A percentile compares a stretch with the other conserved stretches of the same genome.
Conservation (phyloP, 305 asterid species). For the Fraxinus velutina region DNA sequence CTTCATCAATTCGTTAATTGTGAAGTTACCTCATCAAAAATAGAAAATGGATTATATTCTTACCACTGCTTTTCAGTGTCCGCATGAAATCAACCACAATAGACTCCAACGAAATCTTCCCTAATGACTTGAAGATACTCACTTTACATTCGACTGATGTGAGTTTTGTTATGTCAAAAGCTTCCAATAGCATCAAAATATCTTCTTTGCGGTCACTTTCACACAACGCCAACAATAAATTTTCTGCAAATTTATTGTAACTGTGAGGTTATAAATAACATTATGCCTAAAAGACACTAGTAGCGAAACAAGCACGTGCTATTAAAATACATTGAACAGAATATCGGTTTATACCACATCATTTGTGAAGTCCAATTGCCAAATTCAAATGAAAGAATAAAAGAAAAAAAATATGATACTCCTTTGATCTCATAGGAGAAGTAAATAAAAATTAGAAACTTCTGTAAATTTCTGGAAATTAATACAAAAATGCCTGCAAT, state of each 20-base stretch:
- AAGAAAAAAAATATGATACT: not conserved
- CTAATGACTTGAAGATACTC: conserved; percentile 62
- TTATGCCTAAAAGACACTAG: not conserved
- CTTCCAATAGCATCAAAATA: conserved; percentile 50
- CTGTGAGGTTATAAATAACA: conserved; percentile 23
- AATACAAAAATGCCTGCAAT: not conserved
- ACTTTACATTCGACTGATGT: conserved; percentile 39
- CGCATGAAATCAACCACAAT: conserved; percentile 49
- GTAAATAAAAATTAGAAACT: not conserved
- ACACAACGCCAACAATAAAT: conserved; percentile 60
- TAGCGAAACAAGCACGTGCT: not conserved
- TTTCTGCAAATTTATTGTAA: conserved; percentile 53
- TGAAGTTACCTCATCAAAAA: not conserved
- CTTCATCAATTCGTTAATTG: not conserved
- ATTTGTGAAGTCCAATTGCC: conserved; percentile 14
- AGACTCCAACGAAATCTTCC: conserved; percentile 62
- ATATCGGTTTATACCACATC: conserved; percentile 12
- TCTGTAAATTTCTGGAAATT: not conserved
- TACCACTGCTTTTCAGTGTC: conserved; percentile 65
- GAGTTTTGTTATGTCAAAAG: conserved; percentile 57
- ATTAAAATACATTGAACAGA: conserved; percentile 8
- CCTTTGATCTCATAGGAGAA: conserved; percentile 13
- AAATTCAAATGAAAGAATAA: not conserved
- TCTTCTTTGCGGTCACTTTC: conserved; percentile 57
- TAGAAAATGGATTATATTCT: conserved; percentile 19